These are phyloP conservation scores for Jatropha multifida DNA, from an alignment of 441 rosid genomes.

Conservation along the genomic window DNA sequence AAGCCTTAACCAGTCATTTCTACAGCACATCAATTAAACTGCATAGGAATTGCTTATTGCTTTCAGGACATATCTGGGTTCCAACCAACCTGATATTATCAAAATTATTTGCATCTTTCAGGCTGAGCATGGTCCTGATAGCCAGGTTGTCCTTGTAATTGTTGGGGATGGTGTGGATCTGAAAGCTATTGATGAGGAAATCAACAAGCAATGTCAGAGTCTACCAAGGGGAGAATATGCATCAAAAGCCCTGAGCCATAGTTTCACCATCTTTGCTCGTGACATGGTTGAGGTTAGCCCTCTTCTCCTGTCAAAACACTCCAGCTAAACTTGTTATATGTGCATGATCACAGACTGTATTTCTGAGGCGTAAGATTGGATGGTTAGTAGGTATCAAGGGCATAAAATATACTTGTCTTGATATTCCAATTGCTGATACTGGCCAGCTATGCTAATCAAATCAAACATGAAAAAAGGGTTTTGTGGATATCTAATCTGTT, in stretches of 20 bases:
- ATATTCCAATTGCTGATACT: neutral
- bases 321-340: neutral
- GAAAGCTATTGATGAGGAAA: slow-evolving; percentile 78
- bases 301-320: neutral
- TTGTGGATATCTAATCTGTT: neutral
- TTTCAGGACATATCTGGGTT: neutral
- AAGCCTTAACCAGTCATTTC: neutral
- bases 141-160: slow-evolving; percentile 92
- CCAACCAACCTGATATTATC: neutral
- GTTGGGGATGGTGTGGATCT: slow-evolving; percentile 75
- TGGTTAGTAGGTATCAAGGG: neutral
- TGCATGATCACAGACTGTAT: neutral
- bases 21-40: neutral
- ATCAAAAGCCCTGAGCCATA: slow-evolving; percentile 74
- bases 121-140: slow-evolving; percentile 99
- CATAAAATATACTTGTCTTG: neutral
- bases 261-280: slow-evolving; percentile 72
- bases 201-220: slow-evolving; percentile 61
- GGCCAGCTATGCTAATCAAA: neutral
- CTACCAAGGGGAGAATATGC: slow-evolving; percentile 89
- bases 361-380: neutral
- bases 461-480: neutral
- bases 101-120: slow-evolving; percentile 28
- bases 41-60: neutral
- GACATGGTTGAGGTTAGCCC: slow-evolving; percentile 76